Evolutionary conservation across 2,329 filamentous ascomycete genomes (phyloP), one percentile per base, ranked within the genome.

Genomic region (Coniochaeta sp.): DNA sequence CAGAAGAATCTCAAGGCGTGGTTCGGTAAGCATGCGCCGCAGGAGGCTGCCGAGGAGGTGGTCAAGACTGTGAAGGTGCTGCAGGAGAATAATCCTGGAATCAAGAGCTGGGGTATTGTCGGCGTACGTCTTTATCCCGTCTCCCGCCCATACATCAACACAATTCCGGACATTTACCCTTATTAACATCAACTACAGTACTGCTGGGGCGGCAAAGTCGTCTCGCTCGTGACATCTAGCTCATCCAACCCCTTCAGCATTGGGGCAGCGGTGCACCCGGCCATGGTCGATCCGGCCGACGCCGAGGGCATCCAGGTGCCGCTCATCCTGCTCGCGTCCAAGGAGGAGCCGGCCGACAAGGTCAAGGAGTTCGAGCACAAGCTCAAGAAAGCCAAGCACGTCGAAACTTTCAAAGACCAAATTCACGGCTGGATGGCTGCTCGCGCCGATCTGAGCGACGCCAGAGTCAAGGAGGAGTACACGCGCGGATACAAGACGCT

Each of bases 361-460:
- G 81, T 87, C 44, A 74, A 83, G 70, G 76, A 82, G 69, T 86
- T 84, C 63, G 77, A 83, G 69, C 71, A 75, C n/a, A 75, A 74
- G 10, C 77, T 89, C 58, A 75, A 24, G 42, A 80, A 75, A 2
- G 73, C 81, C 61, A 84, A 85, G 67, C 79, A 86, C 63, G 81
- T 89, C 58, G 86, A 90, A 76, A 85, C 71, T n/a, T 90, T 89
- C 67, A 66, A 68, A 26, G 85, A 85, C 67, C 87, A 89, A 79
- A 80, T 86, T 68, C 88, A 90, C 72, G 88, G 88, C 52, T 90
- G 87, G 86, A 90, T 90, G 88, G 85, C 84, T 1, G 87, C 88
- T 1, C 81, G 87, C 28, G 78, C 81, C 0, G 75, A 89, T 67
- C 74, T 90, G 32, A 75, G 78, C 36, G 75, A 87, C 55, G 73